These are phyloP conservation scores for Pseudomassariella vexata DNA, from an alignment of 2,329 filamentous ascomycete genomes.

Conservation along the genomic window DNA sequence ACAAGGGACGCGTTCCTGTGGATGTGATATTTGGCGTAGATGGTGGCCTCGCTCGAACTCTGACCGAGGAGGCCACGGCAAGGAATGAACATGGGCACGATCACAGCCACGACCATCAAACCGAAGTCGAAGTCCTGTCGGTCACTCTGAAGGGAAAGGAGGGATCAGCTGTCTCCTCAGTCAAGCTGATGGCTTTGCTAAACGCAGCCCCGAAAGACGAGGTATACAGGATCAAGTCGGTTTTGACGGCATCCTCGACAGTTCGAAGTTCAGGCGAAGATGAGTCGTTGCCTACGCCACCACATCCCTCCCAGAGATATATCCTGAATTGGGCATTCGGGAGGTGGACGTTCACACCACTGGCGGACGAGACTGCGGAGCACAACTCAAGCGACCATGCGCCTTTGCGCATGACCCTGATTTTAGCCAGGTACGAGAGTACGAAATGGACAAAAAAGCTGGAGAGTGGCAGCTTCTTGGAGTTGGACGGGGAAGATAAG, in stretches of 20 bases:
- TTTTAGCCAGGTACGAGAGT: slow-evolving; percentile 11
- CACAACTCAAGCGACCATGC: slow-evolving; percentile 50
- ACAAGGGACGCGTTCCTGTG: slow-evolving; percentile 71
- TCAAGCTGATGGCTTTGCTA: slow-evolving; percentile 63
- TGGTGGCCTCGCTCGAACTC: slow-evolving; percentile 61
- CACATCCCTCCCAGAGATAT: slow-evolving; percentile 47
- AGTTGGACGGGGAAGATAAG: slow-evolving; percentile 37
- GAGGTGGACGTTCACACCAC: slow-evolving; percentile 81
- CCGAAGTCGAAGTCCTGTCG: slow-evolving; percentile 88
- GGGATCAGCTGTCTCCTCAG: slow-evolving; percentile 42
- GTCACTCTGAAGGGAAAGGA: slow-evolving; percentile 54
- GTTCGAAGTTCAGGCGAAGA: slow-evolving; percentile 48
- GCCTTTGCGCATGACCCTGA: slow-evolving; percentile 66
- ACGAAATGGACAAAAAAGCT: slow-evolving; percentile 9
- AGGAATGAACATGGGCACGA: slow-evolving; percentile 34
- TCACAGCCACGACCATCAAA: slow-evolving; percentile 57
- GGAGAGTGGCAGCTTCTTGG: slow-evolving; percentile 50
- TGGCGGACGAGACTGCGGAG: slow-evolving; percentile 37
- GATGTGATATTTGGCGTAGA: slow-evolving; percentile 85
- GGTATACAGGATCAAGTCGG: slow-evolving; percentile 87
- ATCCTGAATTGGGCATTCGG: slow-evolving; percentile 99
- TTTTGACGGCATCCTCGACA: slow-evolving; percentile 39
- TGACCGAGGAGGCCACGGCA: slow-evolving; percentile 34
- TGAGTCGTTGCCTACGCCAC: slow-evolving; percentile 23
- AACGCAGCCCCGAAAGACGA: slow-evolving; percentile 80